Evolutionary conservation across 1,139 yeast genomes (phyloP).

Genomic region (Trichomonascaceae sp.): DNA sequence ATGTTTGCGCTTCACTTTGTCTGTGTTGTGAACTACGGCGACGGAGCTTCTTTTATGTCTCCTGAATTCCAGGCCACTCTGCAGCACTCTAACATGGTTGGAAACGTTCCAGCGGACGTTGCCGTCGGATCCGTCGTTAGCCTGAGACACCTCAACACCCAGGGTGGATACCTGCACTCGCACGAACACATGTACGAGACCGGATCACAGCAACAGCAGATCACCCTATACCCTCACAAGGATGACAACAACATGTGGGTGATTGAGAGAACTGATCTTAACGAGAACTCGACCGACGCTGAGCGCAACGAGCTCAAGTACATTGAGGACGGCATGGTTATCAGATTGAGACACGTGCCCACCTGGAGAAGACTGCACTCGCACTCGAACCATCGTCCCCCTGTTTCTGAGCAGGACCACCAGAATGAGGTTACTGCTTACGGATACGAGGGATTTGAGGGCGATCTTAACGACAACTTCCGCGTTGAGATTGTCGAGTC

Average conservation of each 20-base stretch:
- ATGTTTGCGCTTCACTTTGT: constrained; percentile 75
- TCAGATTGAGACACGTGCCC: constrained; percentile 58
- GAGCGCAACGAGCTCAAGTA: constrained; percentile 26
- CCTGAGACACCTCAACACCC: constrained; percentile 70
- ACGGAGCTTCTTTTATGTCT: constrained; percentile 80
- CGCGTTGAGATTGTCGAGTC: constrained; percentile 69
- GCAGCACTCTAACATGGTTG: constrained; percentile 57
- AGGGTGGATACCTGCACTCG: constrained; percentile 93
- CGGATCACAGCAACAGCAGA: constrained; percentile 91
- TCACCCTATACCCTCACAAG: constrained; percentile 80
- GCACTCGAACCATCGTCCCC: constrained; percentile 91
- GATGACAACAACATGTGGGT: constrained; percentile 83
- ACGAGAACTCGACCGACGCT: constrained; percentile 14
- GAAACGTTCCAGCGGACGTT: constrained; percentile 60
- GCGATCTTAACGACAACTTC: constrained; percentile 95
- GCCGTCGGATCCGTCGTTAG: constrained; percentile 77
- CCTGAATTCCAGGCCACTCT: constrained; percentile 78
- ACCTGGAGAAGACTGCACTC: constrained; percentile 83
- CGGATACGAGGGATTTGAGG: constrained; percentile 81
- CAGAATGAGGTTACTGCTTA: constrained; percentile 89
- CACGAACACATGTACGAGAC: constrained; percentile 75
- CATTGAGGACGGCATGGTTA: constrained; percentile 61
- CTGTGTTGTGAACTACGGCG: constrained; percentile 62
- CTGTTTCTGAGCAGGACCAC: constrained; percentile 89
- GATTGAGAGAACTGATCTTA: constrained; percentile 16